Evolutionary conservation across 2,329 filamentous ascomycete genomes (phyloP), one percentile per base, ranked within the genome.

Genomic region (Hypoxylon rubiginosum): DNA sequence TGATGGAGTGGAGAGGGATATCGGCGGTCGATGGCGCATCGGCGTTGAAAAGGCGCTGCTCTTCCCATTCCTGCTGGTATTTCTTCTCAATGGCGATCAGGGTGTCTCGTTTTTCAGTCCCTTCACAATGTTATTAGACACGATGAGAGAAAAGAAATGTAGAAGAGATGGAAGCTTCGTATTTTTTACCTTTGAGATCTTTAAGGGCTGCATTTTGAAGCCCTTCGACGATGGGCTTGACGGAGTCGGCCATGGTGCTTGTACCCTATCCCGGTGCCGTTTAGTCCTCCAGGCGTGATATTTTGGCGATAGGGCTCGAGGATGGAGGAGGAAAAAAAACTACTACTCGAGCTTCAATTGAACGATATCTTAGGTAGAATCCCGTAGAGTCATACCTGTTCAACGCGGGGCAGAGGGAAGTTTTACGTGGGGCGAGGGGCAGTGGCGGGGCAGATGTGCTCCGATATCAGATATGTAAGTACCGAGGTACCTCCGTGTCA

Each of bases 41-140:
- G 73, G 90, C 86, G 80, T 97, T 87, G 86, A 98, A 99, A 72
- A 97, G 83, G 69, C 86, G 86, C 72, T 88, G 84, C 64, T 92
- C 85, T 75, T 91, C 88, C 93, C 93, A 97, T 87, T 90, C 85
- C 77, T 90, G 83, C 82, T 98, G 95, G 82, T 97, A 97, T 78
- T 94, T 94, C 83, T 96, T 97, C 83, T 98, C 95, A 75, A 91
- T 87, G 32, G 88, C 88, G 73, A 96, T 90, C 71, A 97, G 84
- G 54, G 90, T 87, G 76, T 97, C 93, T 78, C 94, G 86, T 82
- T 97, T 97, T 75, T 97, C 93, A 41, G 94, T 97, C 87, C n/a
- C 69, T 69, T n/a, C 28, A 53, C 5, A 13, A 58, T 49, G 36
- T 13, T 46, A 49, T 68, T 17, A 66, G 66, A 51, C 15, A 10